phyloP scores from a whole-genome alignment of 768 basidiomycete species.

The Boletus huronensis region DNA sequence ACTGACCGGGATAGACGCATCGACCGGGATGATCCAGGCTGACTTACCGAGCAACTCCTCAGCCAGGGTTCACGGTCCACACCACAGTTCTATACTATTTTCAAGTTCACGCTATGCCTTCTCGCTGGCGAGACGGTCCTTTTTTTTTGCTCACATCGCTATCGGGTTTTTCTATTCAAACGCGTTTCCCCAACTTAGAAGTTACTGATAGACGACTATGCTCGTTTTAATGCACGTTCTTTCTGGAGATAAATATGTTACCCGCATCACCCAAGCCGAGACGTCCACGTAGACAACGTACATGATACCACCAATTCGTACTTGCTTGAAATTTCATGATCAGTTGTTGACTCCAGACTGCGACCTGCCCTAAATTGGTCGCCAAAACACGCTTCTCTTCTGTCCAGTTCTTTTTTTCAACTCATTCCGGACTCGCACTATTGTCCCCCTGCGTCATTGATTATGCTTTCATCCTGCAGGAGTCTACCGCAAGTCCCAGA shows the following conservation, averaged over 20 bases:
- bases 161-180: not conserved
- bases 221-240: conserved; percentile 25
- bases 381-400: accelerated
- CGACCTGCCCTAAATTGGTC: conserved; percentile 23
- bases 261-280: not conserved
- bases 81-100: not conserved
- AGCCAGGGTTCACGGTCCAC: not conserved
- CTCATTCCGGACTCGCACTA: conserved; percentile 37
- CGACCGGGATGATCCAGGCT: not conserved
- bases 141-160: not conserved
- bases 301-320: not conserved
- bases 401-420: not conserved
- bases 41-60: not conserved
- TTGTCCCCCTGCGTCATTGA: conserved; percentile 32
- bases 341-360: no score
- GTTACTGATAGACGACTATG: conserved; percentile 9
- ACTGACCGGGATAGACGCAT: not conserved
- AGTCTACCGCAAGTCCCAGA: conserved; percentile 37
- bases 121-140: conserved; percentile 5
- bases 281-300: not conserved
- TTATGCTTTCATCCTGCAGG: conserved; percentile 21
- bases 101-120: not conserved
- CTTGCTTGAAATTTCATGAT: not conserved
- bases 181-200: not conserved
- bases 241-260: conserved; percentile 11